Percentiles rank a stretch among this genome's conserved stretches.
phyloP scores from a whole-genome alignment of 495 filamentous ascomycete species.

The Lasiosphaeria hispida region DNA sequence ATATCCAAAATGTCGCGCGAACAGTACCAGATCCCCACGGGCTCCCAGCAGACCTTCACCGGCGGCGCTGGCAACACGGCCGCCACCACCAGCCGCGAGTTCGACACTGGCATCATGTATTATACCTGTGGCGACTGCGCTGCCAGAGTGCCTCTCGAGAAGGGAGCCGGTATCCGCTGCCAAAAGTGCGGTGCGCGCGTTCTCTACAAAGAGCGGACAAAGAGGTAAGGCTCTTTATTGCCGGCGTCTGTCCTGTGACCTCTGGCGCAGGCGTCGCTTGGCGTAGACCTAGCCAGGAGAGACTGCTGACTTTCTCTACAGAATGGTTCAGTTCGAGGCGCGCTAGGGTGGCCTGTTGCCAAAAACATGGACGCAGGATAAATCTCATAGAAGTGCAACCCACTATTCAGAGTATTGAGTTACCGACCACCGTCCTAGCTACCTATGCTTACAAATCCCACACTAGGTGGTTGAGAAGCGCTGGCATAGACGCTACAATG shows the following conservation, averaged over 20 bases:
- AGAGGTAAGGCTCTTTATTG: conserved; percentile 61
- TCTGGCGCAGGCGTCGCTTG: not conserved
- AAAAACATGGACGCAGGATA: conserved; percentile 15
- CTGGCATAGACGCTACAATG: not conserved
- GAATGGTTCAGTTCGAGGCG: conserved; percentile 99
- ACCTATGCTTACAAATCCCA: no score
- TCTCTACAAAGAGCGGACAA: conserved; percentile 96
- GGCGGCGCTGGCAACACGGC: conserved; percentile 24
- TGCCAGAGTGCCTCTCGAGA: conserved; percentile 72
- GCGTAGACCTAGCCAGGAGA: not conserved
- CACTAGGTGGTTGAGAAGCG: no score
- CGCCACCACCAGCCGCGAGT: conserved; percentile 29
- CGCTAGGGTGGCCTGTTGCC: conserved; percentile 46
- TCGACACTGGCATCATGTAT: conserved; percentile 54
- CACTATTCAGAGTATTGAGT: no score
- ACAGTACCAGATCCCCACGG: conserved; percentile 57
- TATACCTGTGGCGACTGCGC: conserved; percentile 97
- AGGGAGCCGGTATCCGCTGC: conserved; percentile 87
- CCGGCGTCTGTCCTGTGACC: no score
- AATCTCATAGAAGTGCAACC: no score
- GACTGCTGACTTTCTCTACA: conserved; percentile 12
- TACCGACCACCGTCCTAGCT: no score
- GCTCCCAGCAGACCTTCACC: conserved; percentile 28
- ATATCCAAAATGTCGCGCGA: conserved; percentile 55
- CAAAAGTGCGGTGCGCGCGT: conserved; percentile 95